Evolutionary conservation across 2,329 filamentous ascomycete species (phyloP).

Genomic region (Peltaster fructicola): DNA sequence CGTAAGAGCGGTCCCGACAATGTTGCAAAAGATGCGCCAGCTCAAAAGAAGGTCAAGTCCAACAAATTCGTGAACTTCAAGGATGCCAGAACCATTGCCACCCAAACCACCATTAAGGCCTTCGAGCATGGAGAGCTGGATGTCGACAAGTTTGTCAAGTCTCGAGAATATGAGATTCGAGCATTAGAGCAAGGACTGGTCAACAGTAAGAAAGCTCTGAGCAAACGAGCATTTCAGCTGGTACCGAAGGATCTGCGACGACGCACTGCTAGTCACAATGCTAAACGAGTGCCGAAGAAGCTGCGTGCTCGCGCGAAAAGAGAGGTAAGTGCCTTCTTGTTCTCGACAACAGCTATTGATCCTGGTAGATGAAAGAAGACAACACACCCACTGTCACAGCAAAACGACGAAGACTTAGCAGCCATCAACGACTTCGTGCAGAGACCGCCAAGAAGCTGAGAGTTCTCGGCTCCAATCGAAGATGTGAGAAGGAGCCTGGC

Average conservation of each 20-base stretch:
- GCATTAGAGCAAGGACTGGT: constrained; percentile 70
- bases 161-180: constrained; percentile 76
- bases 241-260: constrained; percentile 71
- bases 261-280: constrained; percentile 87
- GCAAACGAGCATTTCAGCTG: constrained; percentile 71
- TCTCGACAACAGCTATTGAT: constrained; percentile 1
- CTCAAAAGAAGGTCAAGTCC: too few relatives aligned
- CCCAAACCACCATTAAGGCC: constrained; percentile 33
- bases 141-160: constrained; percentile 64
- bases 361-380: constrained; percentile 60
- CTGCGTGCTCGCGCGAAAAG: constrained; percentile 50
- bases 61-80: too few relatives aligned
- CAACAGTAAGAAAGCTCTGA: constrained; percentile 45
- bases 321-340: constrained; percentile 24
- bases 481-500: constrained; percentile 19
- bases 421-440: constrained; percentile 41
- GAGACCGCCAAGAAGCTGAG: constrained; percentile 60
- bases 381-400: constrained; percentile 70
- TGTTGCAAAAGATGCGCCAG: too few relatives aligned
- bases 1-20: too few relatives aligned
- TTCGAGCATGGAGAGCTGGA: constrained; percentile 62
- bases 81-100: constrained; percentile 31
- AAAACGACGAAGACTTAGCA: constrained; percentile 40
- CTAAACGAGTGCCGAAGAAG: constrained; percentile 68
- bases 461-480: constrained; percentile 37